Evolutionary conservation across 768 basidiomycete species (phyloP), one percentile per base, ranked within the genome.

Genomic region (Auricularia heimuer): DNA sequence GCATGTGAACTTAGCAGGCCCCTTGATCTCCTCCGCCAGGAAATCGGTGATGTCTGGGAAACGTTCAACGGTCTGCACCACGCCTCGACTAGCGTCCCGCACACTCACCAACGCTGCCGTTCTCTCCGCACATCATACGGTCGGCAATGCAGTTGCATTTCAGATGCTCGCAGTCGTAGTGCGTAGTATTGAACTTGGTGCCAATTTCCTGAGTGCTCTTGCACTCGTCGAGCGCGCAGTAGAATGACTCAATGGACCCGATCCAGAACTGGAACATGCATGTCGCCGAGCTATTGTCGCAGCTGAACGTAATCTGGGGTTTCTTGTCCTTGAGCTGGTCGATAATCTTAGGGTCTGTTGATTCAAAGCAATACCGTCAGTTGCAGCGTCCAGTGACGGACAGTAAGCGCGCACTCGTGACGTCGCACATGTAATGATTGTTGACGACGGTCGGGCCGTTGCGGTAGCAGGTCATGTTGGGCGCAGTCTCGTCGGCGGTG

Each of bases 191-290:
- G 47, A 18, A 12, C 33, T 77, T 76, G 64, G 87, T 85, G 1
- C 77, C 70, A 1, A 65, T 71, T 42, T 79, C 71, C 63, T 76
- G 65, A 4, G 73, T 71, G 4, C 85, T 85, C 3, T 71, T 73
- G 72, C 97, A 98, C 18, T 82, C 73, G 54, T 90, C 81, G 63
- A 99, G 81, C 10, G 85, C 84, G 75, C 97, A 99, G 76, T 97
- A 98, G 76, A 99, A 98, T 0, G 93, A 95, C 73, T 99, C 96
- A 64, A 93, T 83, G 70, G 90, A 81, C 4, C 89, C 94, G 8
- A 94, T 92, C 97, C 97, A 99, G 78, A 99, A 99, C 75, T 99
- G 95, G 82, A 99, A 99, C 29, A 86, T 85, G 73, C 97, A 99
- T 0, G 84, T 84, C 3, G 77, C 76, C 12, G 81, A 77, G 1